Evolutionary conservation across 225 moss, liverwort and hornwort genomes (phyloP).

Genomic region (Ulota crispa): DNA sequence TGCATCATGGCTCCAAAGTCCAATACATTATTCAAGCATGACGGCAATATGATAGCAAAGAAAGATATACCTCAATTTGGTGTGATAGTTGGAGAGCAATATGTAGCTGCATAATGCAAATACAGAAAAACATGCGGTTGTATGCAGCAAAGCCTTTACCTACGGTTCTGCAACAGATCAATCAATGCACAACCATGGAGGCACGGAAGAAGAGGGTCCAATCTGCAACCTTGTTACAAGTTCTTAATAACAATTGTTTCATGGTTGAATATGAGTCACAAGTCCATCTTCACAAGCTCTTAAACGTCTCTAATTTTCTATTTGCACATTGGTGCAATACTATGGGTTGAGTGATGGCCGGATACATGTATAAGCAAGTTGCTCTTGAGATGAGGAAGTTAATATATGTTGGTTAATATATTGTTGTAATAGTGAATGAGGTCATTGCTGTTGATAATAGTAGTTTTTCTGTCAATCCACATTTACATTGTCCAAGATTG

Average conservation of each 20-base stretch:
- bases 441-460: accelerated
- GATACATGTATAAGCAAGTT: background rate
- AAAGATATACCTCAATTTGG: accelerated
- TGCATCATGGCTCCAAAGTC: background rate
- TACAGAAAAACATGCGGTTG: accelerated
- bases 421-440: accelerated
- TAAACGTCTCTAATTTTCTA: accelerated
- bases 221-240: background rate
- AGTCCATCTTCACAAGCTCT: accelerated
- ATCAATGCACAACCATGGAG: background rate
- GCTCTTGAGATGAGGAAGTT: background rate
- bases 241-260: background rate
- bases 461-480: background rate
- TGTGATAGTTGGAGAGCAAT: accelerated
- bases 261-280: background rate
- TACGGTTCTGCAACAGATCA: accelerated
- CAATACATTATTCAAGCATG: accelerated
- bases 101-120: background rate
- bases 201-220: background rate
- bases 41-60: accelerated
- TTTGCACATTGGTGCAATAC: background rate
- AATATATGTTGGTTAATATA: accelerated
- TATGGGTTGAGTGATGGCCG: background rate
- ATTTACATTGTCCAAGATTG: background rate
- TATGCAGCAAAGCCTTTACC: accelerated